These are phyloP conservation scores for Lachancea thermotolerans DNA, from an alignment of 805 yeast species.

Conservation along the genomic window DNA sequence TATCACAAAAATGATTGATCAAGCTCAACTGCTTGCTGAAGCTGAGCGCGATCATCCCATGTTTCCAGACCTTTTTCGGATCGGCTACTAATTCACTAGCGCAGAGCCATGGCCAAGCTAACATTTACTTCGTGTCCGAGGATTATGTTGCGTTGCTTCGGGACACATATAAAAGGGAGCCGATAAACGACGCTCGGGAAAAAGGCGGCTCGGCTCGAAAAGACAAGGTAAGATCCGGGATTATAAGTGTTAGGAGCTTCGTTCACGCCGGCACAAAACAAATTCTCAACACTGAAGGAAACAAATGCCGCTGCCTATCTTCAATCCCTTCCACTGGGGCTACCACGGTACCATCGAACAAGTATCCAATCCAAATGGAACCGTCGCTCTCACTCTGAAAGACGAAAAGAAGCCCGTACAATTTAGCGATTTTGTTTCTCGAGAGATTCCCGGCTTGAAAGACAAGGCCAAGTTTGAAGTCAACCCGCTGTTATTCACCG, in stretches of 20 bases:
- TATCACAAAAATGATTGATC: too few relatives aligned
- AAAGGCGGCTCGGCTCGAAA: background rate
- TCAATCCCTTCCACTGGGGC: slow-evolving; percentile 32
- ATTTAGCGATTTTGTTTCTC: slow-evolving; percentile 20
- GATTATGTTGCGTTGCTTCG: background rate
- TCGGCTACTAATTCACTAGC: too few relatives aligned
- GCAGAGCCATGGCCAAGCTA: too few relatives aligned
- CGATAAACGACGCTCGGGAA: background rate
- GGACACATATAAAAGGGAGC: background rate
- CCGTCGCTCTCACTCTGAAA: slow-evolving; percentile 19
- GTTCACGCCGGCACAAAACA: background rate
- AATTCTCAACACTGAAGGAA: background rate
- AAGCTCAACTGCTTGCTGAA: too few relatives aligned
- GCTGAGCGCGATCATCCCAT: too few relatives aligned
- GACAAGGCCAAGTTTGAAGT: slow-evolving; percentile 46
- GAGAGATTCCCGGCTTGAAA: slow-evolving; percentile 39
- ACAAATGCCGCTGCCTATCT: slow-evolving; percentile 3
- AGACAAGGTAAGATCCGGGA: background rate
- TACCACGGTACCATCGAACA: slow-evolving; percentile 30
- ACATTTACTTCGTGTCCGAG: background rate
- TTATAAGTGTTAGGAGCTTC: background rate
- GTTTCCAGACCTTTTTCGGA: too few relatives aligned
- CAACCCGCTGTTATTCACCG: slow-evolving; percentile 61
- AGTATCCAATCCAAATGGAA: slow-evolving; percentile 19
- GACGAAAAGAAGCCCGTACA: slow-evolving; percentile 12